Percentiles rank a stretch among this genome's conserved stretches.
Evolutionary conservation across 768 basidiomycete genomes (phyloP).

Genomic region (Lactifluus hygrophoroides): DNA sequence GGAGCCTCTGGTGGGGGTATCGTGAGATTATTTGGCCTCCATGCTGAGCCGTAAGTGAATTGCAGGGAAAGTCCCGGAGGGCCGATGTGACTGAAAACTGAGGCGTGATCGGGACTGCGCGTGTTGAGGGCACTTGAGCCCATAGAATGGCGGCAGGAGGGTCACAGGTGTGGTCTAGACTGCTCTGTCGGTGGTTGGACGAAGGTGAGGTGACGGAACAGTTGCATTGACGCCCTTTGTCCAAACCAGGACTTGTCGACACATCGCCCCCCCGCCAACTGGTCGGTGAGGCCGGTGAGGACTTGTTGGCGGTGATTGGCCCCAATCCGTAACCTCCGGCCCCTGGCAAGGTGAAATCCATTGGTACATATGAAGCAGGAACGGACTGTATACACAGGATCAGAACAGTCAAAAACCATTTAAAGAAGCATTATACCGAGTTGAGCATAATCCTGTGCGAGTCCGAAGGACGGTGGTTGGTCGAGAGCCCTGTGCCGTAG

Average conservation of each 20-base stretch:
- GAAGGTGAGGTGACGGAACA: not conserved
- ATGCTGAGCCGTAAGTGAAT: not conserved
- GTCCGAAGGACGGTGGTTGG: not conserved
- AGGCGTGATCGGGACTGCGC: not conserved
- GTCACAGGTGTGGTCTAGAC: not conserved
- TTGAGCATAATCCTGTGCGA: not conserved
- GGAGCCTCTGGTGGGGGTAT: too few species aligned
- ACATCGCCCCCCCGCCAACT: too few species aligned
- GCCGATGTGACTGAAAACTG: not conserved
- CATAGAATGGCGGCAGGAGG: not conserved
- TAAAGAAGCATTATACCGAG: not conserved
- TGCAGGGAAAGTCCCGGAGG: not conserved
- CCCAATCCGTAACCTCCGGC: not conserved
- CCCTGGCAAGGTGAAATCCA: not conserved
- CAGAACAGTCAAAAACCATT: not conserved
- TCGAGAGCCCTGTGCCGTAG: not conserved
- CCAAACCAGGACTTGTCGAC: too few species aligned
- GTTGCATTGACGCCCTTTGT: not conserved
- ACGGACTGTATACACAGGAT: not conserved
- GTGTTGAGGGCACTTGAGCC: not conserved
- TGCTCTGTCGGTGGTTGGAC: not conserved
- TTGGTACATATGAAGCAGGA: not conserved
- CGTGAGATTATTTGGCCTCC: not conserved
- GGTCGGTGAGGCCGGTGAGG: too few species aligned
- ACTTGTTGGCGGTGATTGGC: not conserved